Base-by-base conservation (phyloP, 768 basidiomycete species). In the Xerocomellus intermedius region DNA sequence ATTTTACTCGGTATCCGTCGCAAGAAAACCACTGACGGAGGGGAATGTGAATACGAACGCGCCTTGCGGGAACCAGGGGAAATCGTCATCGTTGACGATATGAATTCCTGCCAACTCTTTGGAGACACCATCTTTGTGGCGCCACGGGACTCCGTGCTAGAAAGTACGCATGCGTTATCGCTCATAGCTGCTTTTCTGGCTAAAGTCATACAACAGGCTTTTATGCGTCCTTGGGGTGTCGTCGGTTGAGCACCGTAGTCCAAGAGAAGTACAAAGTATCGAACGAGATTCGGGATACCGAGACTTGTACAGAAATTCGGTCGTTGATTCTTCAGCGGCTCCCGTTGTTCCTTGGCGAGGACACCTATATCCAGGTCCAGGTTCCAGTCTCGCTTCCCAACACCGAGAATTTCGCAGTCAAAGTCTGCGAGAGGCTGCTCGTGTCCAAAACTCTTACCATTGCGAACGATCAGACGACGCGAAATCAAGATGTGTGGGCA, bases 21-120 rank as follows among this genome's bases (percentile, higher is more conserved):
- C 21, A 78, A 78, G 58, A 68, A 73, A 43, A 65, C 12, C 26
- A 26, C 26, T 26, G 26, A 26, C 26, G 26, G 26, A 26, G 26
- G 26, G 26, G 26, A 26, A 26, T 26, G 26, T 26, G 26, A 26
- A 26, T 26, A 26, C 26, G 26, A 26, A 26, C 26, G 5, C 5
- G 26, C 26, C 26, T 26, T 96, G 38, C 79, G 83, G 56, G 72
- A 73, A 53, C 82, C 91, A 0, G 75, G 77, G 46, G 79, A 88
- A 60, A 84, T 93, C 12, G 81, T 90, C 30, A 80, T 96, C 43
- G 87, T 87, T 12, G 94, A 98, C 66, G 92, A 96, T 66, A 84
- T 84, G 2, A 86, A 88, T 46, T 73, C 85, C 8, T 82, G 86
- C 63, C 85, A 87, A 54, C 75, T 85, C 16, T 95, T 95, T 65